Evolutionary conservation across 192 early-diverging fungal genomes (phyloP), one percentile per base, ranked within the genome.

Genomic region (Backusella macrospora): DNA sequence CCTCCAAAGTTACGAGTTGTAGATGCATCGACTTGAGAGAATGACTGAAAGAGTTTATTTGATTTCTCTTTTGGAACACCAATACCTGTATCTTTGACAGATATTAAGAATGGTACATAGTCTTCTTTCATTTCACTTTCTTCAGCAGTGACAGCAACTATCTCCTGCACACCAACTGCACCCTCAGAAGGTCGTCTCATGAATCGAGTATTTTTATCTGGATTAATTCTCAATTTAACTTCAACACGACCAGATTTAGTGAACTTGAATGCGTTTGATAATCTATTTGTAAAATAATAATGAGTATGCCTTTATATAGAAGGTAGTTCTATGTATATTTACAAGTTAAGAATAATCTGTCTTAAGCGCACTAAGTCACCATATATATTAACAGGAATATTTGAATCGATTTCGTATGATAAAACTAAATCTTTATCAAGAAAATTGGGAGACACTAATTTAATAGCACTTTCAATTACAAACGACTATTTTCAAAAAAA

Each of bases 1-100:
- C 88, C 88, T 12, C 84, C 88, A 68, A 80, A 87, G 52, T 82
- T 79, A 26, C 87, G 73, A 10, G 87, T 82, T 12, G 85, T 85
- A 5, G 86, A 86, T 47, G 80, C 80, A 44, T 92, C 87, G 18
- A 91, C 85, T 47, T 91, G 90, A 21, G 84, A 86, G 52, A 92
- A 92, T n/a, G 85, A 80, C 12, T 87, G 79, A 73, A 92, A 92
- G 0, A 92, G 77, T 39, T 78, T 80, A 66, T 83, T 77, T 10
- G 83, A 78, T 34, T 80, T 82, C 34, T 84, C 76, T 5, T 75
- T 59, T 0, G 89, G 83, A 16, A 78, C 79, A 38, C 82, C 82
- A 46, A 83, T 83, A 21, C 82, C 82, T 9, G 82, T 81, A 62
- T 83, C 82, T 13, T 39, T 65, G 3, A 83, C 82, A 29, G 70